Evolutionary conservation across 495 filamentous ascomycete genomes (phyloP).

Genomic region (Trichoderma erinaceum): DNA sequence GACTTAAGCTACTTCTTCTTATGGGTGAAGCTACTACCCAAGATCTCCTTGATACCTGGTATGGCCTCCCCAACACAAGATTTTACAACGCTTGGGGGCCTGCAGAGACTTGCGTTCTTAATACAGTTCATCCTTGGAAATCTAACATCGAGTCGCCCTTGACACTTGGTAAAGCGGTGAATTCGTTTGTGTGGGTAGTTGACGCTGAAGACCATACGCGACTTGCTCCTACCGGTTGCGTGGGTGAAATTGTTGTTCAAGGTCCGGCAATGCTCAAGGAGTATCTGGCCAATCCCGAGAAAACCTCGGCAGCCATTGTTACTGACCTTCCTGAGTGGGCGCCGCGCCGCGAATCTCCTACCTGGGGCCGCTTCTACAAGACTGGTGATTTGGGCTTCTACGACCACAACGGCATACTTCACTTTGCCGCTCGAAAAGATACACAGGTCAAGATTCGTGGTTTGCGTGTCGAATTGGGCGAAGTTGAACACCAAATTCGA

Average conservation of each 20-base stretch:
- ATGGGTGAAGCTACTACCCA: constrained; percentile 22
- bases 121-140: constrained; percentile 29
- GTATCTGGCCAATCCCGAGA: constrained; percentile 38
- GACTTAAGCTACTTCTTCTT: constrained; percentile 20
- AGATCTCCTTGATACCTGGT: constrained; percentile 14
- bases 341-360: background rate
- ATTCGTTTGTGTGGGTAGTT: constrained; percentile 45
- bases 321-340: constrained; percentile 41
- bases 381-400: constrained; percentile 26
- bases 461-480: constrained; percentile 25
- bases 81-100: constrained; percentile 53
- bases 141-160: constrained; percentile 23
- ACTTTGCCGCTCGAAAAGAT: constrained; percentile 24
- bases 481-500: constrained; percentile 21
- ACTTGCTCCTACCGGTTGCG: constrained; percentile 48
- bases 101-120: constrained; percentile 34
- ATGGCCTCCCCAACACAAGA: constrained; percentile 1
- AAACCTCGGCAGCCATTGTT: constrained; percentile 39
- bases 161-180: constrained; percentile 34
- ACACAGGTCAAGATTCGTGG: constrained; percentile 27
- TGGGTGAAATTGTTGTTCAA: constrained; percentile 54
- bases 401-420: constrained; percentile 20
- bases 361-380: constrained; percentile 42
- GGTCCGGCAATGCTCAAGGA: constrained; percentile 44
- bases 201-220: constrained; percentile 43